Percentiles rank a stretch among this genome's conserved stretches.
phyloP scores from a whole-genome alignment of 139 green algal species.

The Chlamydomonas sp. region DNA sequence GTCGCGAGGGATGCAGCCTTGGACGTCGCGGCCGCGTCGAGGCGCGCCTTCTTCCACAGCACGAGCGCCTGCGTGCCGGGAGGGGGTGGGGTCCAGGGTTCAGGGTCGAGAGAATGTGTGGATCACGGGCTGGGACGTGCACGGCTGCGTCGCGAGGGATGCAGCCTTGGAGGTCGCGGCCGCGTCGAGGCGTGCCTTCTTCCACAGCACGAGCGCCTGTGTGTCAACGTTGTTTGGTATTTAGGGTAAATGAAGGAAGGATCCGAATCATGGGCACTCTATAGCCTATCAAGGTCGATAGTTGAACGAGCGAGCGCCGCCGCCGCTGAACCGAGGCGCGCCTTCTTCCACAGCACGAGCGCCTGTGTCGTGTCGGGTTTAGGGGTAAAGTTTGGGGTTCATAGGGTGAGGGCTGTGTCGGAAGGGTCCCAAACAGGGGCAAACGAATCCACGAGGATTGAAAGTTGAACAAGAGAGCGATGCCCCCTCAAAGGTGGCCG shows the following conservation, averaged over 20 bases:
- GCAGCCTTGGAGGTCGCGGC: constrained; percentile 37
- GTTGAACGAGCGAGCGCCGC: constrained; percentile 44
- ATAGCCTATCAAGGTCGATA: too few species aligned
- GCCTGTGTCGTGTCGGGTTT: too few species aligned
- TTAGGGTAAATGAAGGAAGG: too few species aligned
- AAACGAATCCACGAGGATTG: too few species aligned
- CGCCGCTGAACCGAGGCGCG: constrained; percentile 35
- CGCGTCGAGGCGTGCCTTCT: constrained; percentile 41
- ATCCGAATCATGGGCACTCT: too few species aligned
- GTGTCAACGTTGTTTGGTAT: too few species aligned
- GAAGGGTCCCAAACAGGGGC: constrained; percentile 35
- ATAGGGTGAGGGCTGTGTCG: too few species aligned
- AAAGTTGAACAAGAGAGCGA: too few species aligned
- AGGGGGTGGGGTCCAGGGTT: too few species aligned
- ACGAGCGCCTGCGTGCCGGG: constrained; percentile 54
- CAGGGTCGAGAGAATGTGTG: too few species aligned
- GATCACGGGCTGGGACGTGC: constrained; percentile 23
- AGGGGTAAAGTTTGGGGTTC: too few species aligned
- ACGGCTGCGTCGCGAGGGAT: constrained; percentile 48
- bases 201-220: constrained; percentile 18
- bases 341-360: constrained; percentile 55
- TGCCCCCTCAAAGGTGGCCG: constrained; percentile 34
- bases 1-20: constrained; percentile 50
- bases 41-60: constrained; percentile 54
- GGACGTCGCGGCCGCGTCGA: constrained; percentile 27